These are phyloP conservation scores for Corymbia maculata DNA, from an alignment of 345 rosid species.

Conservation along the genomic window DNA sequence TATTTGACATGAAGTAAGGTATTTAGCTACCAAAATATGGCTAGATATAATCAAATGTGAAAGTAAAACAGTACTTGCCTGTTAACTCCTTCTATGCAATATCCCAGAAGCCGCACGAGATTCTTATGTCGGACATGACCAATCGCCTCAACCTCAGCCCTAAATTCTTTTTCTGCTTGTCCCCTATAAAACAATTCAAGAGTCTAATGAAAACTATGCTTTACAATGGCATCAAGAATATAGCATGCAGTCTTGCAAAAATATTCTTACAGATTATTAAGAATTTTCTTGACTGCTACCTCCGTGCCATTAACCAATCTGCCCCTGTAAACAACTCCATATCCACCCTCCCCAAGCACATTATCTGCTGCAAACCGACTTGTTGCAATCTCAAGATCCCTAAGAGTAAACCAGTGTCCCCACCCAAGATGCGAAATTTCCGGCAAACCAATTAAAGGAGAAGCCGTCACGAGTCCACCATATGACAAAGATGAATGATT, in stretches of 20 bases:
- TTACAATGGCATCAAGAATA: neutral
- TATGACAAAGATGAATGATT: conserved; percentile 42
- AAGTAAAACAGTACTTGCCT: conserved; percentile 26
- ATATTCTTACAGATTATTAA: conserved; percentile 72
- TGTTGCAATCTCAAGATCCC: conserved; percentile 90
- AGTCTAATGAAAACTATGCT: neutral
- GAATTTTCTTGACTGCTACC: conserved; percentile 95
- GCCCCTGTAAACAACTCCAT: conserved; percentile 90
- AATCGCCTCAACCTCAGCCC: conserved; percentile 96
- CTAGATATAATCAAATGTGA: neutral
- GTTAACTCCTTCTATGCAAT: conserved; percentile 88
- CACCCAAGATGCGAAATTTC: conserved; percentile 93
- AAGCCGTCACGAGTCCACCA: conserved; percentile 61
- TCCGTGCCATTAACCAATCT: conserved; percentile 78
- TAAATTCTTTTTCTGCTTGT: conserved; percentile 93
- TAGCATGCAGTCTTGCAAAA: neutral
- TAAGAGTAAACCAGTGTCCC: conserved; percentile 99
- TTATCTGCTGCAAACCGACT: conserved; percentile 62
- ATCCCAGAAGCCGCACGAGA: conserved; percentile 93
- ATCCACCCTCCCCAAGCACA: conserved; percentile 97
- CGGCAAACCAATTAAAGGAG: conserved; percentile 88
- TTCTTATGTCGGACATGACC: conserved; percentile 98
- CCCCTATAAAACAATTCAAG: conserved; percentile 49
- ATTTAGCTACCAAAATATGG: neutral
- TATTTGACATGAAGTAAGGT: neutral